Conservation (phyloP, 306 rosid species). For the Sechiopsis laciniata region DNA sequence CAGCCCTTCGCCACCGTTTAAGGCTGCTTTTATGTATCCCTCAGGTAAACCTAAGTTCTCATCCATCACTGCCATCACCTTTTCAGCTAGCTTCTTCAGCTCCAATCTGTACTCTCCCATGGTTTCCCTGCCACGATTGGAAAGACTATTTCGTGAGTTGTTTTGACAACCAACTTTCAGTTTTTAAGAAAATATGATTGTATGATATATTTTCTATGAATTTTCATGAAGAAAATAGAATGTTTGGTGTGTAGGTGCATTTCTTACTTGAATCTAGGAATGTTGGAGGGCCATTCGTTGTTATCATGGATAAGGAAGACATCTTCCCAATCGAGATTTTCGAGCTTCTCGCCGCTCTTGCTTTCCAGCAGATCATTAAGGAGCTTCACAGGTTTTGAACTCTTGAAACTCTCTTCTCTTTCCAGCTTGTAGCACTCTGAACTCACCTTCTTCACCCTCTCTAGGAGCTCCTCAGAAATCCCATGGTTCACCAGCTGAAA, state of each 20-base stretch:
- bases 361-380: conserved; percentile 45
- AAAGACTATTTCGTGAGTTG: background rate
- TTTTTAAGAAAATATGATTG: background rate
- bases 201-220: background rate
- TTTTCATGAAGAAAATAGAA: background rate
- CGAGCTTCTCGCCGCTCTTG: conserved; percentile 43
- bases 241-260: background rate
- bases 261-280: conserved; percentile 70
- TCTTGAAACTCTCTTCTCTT: conserved; percentile 74
- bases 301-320: conserved; percentile 69
- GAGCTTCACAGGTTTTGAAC: conserved; percentile 42
- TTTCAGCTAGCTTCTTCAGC: conserved; percentile 60
- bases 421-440: conserved; percentile 60
- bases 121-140: conserved; percentile 52
- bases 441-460: conserved; percentile 77
- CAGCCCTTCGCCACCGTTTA: conserved; percentile 50
- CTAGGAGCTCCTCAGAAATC: conserved; percentile 73
- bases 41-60: conserved; percentile 68
- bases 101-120: conserved; percentile 69
- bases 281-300: conserved; percentile 64
- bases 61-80: conserved; percentile 77
- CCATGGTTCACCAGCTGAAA: conserved; percentile 90
- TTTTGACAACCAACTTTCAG: background rate
- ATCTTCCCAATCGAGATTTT: conserved; percentile 88
- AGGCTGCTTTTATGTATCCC: conserved; percentile 70